A percentile compares a stretch with the other conserved stretches of the same genome.
Evolutionary conservation across 176 grass and related monocot genomes (phyloP).

Genomic region (Chrysopogon serrulatus): DNA sequence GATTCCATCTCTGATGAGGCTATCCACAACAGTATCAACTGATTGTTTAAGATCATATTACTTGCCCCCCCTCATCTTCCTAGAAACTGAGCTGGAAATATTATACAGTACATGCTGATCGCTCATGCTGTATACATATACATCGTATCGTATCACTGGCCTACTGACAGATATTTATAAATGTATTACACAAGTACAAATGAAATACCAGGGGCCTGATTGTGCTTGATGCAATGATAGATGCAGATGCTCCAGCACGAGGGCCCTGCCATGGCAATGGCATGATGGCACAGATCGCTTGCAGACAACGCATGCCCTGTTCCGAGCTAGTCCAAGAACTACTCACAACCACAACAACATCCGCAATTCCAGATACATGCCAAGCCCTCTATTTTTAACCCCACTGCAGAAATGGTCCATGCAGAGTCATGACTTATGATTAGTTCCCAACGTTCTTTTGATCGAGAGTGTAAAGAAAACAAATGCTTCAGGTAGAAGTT

Average conservation of each 20-base stretch:
- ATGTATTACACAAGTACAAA: neutral
- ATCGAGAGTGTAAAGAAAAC: neutral
- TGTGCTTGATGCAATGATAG: too few relatives aligned
- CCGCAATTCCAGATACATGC: neutral
- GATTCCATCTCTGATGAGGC: slow-evolving; percentile 22
- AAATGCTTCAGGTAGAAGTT: slow-evolving; percentile 29
- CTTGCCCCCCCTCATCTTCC: slow-evolving; percentile 23
- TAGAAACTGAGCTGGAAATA: slow-evolving; percentile 8
- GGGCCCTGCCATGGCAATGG: neutral
- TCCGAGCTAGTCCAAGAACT: neutral
- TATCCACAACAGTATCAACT: neutral
- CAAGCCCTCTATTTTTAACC: neutral
- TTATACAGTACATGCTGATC: neutral
- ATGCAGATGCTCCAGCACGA: neutral
- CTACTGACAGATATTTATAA: neutral
- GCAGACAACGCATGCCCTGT: neutral
- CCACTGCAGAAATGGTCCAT: neutral
- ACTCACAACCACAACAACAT: neutral
- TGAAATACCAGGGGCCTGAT: neutral
- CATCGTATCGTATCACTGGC: neutral
- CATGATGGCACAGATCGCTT: neutral
- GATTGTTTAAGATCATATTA: neutral
- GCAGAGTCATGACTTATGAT: neutral
- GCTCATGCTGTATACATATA: neutral
- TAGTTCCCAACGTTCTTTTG: neutral